phyloP scores from a whole-genome alignment of 768 basidiomycete species.

The Phlegmacium glaucopus region DNA sequence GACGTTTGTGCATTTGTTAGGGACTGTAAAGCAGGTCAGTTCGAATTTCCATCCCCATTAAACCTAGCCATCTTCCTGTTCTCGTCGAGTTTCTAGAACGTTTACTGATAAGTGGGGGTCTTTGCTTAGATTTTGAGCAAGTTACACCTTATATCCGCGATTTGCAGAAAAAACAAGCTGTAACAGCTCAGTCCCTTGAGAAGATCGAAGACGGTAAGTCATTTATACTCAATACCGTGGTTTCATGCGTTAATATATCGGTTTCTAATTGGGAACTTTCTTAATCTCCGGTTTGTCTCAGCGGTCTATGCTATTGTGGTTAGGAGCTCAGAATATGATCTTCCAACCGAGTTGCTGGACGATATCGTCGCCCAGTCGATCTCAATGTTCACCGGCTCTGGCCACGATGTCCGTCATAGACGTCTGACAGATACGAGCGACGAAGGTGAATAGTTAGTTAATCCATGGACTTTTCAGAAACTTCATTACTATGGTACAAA shows the following conservation, averaged over 20 bases:
- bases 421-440: neutral
- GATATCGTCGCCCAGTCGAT: conserved; percentile 58
- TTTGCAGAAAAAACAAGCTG: conserved; percentile 82
- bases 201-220: conserved; percentile 90
- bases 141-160: conserved; percentile 69
- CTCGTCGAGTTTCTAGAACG: no score
- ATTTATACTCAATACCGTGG: neutral
- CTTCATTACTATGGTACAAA: no score
- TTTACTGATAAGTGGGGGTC: neutral
- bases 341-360: conserved; percentile 64
- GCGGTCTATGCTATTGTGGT: conserved; percentile 73
- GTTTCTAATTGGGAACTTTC: neutral
- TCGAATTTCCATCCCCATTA: neutral
- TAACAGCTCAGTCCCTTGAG: conserved; percentile 82
- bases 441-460: neutral
- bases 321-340: conserved; percentile 69
- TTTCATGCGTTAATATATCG: neutral
- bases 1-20: conserved; percentile 71
- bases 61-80: no score
- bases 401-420: neutral
- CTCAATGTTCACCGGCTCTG: conserved; percentile 24
- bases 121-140: conserved; percentile 67
- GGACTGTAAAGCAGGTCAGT: conserved; percentile 63
- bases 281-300: conserved; percentile 23
- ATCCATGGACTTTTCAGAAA: no score